A percentile compares a stretch with the other conserved stretches of the same genome.
These are phyloP conservation scores for Trichoderma sp. DNA, from an alignment of 2,329 filamentous ascomycete species.

Conservation along the genomic window DNA sequence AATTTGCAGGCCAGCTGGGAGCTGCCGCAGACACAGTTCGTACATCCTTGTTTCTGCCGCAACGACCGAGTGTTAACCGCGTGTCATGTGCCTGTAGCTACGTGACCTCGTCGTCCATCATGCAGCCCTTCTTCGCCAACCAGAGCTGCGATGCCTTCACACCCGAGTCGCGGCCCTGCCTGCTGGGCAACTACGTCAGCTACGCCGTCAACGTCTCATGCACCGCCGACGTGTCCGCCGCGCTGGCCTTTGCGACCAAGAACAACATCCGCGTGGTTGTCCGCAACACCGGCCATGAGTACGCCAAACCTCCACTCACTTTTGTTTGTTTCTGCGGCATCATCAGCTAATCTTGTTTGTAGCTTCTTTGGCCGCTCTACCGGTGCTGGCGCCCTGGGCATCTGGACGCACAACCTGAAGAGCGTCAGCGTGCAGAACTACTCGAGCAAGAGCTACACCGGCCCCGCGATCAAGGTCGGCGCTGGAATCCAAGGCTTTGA, in stretches of 20 bases:
- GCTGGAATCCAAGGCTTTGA: constrained; percentile 57
- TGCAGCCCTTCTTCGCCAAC: constrained; percentile 34
- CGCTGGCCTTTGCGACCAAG: constrained; percentile 36
- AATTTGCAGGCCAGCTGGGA: constrained; percentile 47
- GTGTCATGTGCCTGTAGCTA: too few species aligned
- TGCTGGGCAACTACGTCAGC: constrained; percentile 43
- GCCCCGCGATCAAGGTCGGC: constrained; percentile 55
- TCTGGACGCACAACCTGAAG: constrained; percentile 48
- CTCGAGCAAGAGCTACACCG: constrained; percentile 48
- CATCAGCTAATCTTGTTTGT: neutral
- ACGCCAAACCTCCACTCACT: constrained; percentile 29
- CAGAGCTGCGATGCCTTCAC: constrained; percentile 40
- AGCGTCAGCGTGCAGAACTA: constrained; percentile 44
- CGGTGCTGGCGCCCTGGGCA: constrained; percentile 48
- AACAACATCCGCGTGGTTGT: constrained; percentile 53
- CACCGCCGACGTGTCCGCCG: constrained; percentile 37
- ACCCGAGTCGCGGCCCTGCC: constrained; percentile 42
- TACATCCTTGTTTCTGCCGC: too few species aligned
- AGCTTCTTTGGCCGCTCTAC: constrained; percentile 54
- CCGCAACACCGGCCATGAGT: constrained; percentile 56
- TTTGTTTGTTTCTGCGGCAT: neutral
- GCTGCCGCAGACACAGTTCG: constrained; percentile 45
- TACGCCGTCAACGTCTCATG: constrained; percentile 40
- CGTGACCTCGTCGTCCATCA: constrained; percentile 31
- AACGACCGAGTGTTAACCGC: too few species aligned